These are phyloP conservation scores for Musa beccarii DNA, from an alignment of 176 grass and related monocot species.

Conservation along the genomic window DNA sequence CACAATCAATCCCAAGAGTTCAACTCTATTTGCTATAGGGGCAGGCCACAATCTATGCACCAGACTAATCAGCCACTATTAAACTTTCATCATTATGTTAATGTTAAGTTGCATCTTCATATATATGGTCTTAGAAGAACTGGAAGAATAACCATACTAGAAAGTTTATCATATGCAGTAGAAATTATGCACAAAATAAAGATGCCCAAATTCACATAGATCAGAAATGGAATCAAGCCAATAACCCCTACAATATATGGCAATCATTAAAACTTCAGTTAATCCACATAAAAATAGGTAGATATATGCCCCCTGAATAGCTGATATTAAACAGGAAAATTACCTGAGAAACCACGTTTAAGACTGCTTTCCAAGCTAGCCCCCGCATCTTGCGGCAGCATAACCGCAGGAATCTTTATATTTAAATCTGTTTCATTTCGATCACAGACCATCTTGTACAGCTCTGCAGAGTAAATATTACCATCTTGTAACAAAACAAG, in stretches of 20 bases:
- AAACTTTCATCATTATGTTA: not conserved
- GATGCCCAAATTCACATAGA: constrained; percentile 11
- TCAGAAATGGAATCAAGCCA: constrained; percentile 9
- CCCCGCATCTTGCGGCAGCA: constrained; percentile 89
- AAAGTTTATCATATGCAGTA: no score
- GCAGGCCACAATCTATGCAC: no score
- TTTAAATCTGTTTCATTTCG: constrained; percentile 67
- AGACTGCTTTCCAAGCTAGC: constrained; percentile 36
- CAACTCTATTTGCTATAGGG: no score
- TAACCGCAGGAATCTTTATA: constrained; percentile 75
- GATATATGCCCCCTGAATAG: constrained; percentile 1
- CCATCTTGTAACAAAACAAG: no score
- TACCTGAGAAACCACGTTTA: constrained; percentile 45
- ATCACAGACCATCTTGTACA: constrained; percentile 99
- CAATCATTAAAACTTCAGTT: no score
- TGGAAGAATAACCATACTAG: not conserved
- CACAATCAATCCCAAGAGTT: no score
- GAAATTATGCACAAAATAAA: not conserved
- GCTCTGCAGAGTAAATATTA: constrained; percentile 36
- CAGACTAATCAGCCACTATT: not conserved
- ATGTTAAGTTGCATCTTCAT: not conserved
- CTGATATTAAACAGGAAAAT: constrained; percentile 14
- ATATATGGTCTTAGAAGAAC: not conserved
- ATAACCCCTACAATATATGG: not conserved
- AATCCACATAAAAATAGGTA: not conserved